phyloP scores from a whole-genome alignment of 495 filamentous ascomycete species.

The Penicillium taxi region DNA sequence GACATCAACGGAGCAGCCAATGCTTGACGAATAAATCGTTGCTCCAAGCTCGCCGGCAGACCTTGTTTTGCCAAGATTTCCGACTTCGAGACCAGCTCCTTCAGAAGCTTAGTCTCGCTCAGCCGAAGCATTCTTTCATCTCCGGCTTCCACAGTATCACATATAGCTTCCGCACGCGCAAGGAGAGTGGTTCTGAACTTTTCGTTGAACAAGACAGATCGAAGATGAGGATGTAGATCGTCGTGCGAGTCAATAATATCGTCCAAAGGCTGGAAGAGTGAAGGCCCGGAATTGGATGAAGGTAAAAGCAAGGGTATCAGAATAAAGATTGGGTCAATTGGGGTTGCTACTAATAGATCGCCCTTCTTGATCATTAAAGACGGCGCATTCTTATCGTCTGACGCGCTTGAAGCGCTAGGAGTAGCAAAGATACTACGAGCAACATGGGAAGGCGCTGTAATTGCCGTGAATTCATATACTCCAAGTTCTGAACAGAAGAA shows the following conservation, averaged over 20 bases:
- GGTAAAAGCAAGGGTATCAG: conserved; percentile 59
- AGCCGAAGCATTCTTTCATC: conserved; percentile 78
- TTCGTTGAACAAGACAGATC: conserved; percentile 46
- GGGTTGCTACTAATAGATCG: conserved; percentile 73
- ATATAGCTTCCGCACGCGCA: conserved; percentile 53
- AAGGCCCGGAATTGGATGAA: conserved; percentile 29
- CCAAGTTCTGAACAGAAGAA: conserved; percentile 71
- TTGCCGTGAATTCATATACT: conserved; percentile 77
- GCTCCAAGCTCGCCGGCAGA: conserved; percentile 75
- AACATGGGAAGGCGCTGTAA: conserved; percentile 48
- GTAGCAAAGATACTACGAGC: conserved; percentile 33
- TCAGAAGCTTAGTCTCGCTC: conserved; percentile 59
- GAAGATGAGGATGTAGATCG: conserved; percentile 47
- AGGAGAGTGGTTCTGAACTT: conserved; percentile 36
- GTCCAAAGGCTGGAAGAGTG: conserved; percentile 66
- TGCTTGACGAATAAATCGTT: conserved; percentile 68
- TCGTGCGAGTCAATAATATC: conserved; percentile 68
- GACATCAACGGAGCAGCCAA: conserved; percentile 65
- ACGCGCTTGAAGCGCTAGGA: conserved; percentile 1
- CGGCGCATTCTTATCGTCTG: conserved; percentile 8
- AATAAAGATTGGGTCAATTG: conserved; percentile 77
- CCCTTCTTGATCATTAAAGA: conserved; percentile 46
- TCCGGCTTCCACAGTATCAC: conserved; percentile 72
- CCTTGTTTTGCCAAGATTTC: conserved; percentile 54
- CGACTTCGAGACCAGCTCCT: conserved; percentile 63